phyloP scores from a whole-genome alignment of 2,329 filamentous ascomycete genomes.

The Hypomyces rosellus region DNA sequence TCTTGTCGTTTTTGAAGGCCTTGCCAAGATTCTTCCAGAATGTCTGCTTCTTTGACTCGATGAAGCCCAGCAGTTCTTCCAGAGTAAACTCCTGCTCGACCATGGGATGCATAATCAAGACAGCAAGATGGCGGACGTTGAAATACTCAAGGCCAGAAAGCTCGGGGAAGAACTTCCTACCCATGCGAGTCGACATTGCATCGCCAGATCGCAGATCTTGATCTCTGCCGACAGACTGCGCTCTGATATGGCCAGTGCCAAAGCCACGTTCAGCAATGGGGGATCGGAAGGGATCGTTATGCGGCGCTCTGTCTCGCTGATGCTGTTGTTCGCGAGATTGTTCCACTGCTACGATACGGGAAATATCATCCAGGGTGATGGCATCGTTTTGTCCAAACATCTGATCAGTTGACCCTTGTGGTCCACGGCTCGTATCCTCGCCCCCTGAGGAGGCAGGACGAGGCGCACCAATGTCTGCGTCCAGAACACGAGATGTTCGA shows the following conservation, averaged over 20 bases:
- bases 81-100: constrained; percentile 87
- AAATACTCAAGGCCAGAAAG: constrained; percentile 94
- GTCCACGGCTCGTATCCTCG: constrained; percentile 37
- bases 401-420: constrained; percentile 59
- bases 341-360: constrained; percentile 89
- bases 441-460: constrained; percentile 67
- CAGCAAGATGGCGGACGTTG: constrained; percentile 90
- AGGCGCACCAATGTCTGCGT: constrained; percentile 54
- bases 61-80: constrained; percentile 85
- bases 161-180: constrained; percentile 90
- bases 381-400: constrained; percentile 89
- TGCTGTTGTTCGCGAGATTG: constrained; percentile 89
- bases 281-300: constrained; percentile 61
- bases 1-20: constrained; percentile 82
- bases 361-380: constrained; percentile 91
- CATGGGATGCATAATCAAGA: constrained; percentile 89
- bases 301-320: constrained; percentile 44
- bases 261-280: constrained; percentile 38
- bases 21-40: constrained; percentile 99
- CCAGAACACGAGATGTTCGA: constrained; percentile 85
- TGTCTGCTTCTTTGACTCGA: constrained; percentile 83
- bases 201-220: constrained; percentile 48
- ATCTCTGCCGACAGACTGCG: constrained; percentile 48
- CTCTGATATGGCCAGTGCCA: constrained; percentile 61
- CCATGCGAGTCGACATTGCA: constrained; percentile 45